Evolutionary conservation across 768 basidiomycete species (phyloP).

Genomic region (Leucocoprinus leucothites): DNA sequence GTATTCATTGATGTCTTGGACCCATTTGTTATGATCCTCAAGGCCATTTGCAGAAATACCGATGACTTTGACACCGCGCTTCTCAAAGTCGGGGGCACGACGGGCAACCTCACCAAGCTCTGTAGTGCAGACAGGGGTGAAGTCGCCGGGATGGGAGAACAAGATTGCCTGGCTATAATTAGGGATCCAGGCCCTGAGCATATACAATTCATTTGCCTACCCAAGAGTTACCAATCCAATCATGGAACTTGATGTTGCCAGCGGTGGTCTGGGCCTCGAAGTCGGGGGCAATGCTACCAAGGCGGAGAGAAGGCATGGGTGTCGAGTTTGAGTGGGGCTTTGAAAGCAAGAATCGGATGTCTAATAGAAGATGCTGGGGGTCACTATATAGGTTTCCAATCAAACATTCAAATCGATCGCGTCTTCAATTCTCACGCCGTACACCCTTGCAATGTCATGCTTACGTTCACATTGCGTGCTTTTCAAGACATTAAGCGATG

Average conservation of each 20-base stretch:
- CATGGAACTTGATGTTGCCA: conserved; percentile 88
- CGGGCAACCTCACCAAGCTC: conserved; percentile 96
- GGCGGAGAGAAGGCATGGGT: conserved; percentile 58
- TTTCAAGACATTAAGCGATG: neutral
- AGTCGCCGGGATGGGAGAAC: conserved; percentile 94
- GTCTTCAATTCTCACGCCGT: conserved; percentile 62
- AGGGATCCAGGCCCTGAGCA: conserved; percentile 1
- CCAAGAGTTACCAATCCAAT: conserved; percentile 90
- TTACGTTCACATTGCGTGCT: conserved; percentile 45
- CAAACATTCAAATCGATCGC: conserved; percentile 34
- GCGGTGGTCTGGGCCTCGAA: conserved; percentile 88
- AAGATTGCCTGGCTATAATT: conserved; percentile 58
- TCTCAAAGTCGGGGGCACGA: conserved; percentile 77
- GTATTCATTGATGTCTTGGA: conserved; percentile 80
- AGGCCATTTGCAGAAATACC: conserved; percentile 92
- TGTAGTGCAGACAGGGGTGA: conserved; percentile 94
- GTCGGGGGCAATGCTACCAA: conserved; percentile 87
- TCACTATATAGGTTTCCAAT: conserved; percentile 1
- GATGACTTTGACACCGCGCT: conserved; percentile 90
- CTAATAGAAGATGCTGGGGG: neutral
- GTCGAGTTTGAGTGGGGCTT: conserved; percentile 3
- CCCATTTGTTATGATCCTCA: conserved; percentile 82
- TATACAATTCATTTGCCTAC: conserved; percentile 34
- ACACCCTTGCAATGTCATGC: conserved; percentile 13
- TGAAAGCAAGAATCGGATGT: neutral